These are phyloP conservation scores for Melampsora larici-populina DNA, from an alignment of 1,284 basidiomycete genomes.

Conservation along the genomic window DNA sequence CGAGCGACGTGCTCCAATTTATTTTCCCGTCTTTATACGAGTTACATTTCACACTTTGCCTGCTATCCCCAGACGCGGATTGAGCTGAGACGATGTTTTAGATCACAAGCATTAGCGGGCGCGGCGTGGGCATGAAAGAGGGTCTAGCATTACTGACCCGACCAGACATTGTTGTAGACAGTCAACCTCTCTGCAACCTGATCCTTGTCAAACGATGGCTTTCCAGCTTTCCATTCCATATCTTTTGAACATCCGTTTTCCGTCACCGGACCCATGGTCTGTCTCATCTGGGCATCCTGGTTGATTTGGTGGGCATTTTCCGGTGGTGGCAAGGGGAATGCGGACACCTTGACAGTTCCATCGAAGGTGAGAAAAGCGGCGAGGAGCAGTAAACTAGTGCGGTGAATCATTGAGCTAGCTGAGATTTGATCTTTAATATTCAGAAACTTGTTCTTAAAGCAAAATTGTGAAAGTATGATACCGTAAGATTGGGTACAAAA, in stretches of 20 bases:
- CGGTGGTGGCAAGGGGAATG: no score
- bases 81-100: background rate
- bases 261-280: background rate
- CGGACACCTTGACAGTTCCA: no score
- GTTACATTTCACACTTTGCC: slow-evolving; percentile 1
- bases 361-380: no score
- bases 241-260: background rate
- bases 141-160: background rate
- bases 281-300: no score
- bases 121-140: background rate
- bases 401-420: no score
- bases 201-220: background rate
- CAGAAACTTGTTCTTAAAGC: no score
- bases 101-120: background rate
- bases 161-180: slow-evolving; percentile 1
- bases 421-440: no score
- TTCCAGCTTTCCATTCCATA: background rate
- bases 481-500: no score
- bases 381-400: no score
- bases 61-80: background rate
- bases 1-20: background rate
- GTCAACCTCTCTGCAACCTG: background rate
- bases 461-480: no score
- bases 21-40: background rate
- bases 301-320: no score